Base-by-base conservation (phyloP, 2,329 filamentous ascomycete species). In the Cercospora beticola region DNA sequence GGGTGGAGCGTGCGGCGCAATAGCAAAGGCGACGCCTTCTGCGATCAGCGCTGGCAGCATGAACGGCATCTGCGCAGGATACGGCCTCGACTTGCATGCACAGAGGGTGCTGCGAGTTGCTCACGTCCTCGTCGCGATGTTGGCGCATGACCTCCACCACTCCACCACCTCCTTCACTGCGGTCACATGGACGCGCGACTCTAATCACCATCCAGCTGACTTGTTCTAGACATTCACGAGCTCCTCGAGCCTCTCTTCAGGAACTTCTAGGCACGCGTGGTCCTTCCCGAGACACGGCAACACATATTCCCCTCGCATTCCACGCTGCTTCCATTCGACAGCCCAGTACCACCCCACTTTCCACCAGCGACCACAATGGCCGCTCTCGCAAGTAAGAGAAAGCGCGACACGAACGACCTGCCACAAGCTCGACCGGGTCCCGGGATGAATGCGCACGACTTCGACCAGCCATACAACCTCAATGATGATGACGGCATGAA, bases 351-450 rank as follows among this genome's bases (percentile, higher is more conserved):
- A 21, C 49, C 5, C 18, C 23, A n/a, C 26, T 16, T 46, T 14
- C 28, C 46, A 23, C 31, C 62, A 10, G 36, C 28, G 18, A 61
- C 28, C 36, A n/a, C 40, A 60, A 76, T 78, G 76, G 73, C 75
- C 36, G 66, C 75, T 5, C 30, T 76, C 12, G 64, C 73, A 30
- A 81, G 80, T 73, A 84, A 84, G 75, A 78, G 82, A 64, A 84
- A 84, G 78, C 82, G 82, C 67, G 81, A 82, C 61, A 76, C 81
- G 31, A 79, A 81, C 67, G 82, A 84, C 62, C 81, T 77, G 78
- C 80, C 73, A 70, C 76, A 68, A 74, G 70, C 70, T 71, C 75
- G 82, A 62, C 74, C 80, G 30, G 78, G 79, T 18, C 77, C 77
- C 46, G 72, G 66, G 23, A 72, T 77, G 63, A 64, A 61, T 49